phyloP scores from a whole-genome alignment of 176 grass and related monocot species.

The Zoysia japonica region DNA sequence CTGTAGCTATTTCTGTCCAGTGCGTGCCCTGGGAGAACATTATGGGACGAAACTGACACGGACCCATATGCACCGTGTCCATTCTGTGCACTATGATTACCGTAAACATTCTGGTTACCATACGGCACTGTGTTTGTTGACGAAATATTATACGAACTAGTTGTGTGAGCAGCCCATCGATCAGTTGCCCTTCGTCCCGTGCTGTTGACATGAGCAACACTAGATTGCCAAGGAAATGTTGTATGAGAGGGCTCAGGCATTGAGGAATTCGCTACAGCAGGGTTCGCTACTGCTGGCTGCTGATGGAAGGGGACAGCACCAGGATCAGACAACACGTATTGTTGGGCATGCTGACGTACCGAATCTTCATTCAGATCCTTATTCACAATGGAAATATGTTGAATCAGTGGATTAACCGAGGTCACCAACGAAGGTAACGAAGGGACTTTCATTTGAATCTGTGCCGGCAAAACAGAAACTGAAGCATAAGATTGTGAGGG shows the following conservation, averaged over 20 bases:
- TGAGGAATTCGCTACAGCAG: conserved; percentile 12
- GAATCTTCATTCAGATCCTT: conserved; percentile 36
- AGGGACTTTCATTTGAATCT: conserved; percentile 27
- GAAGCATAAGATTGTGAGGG: conserved; percentile 47
- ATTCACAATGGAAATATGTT: conserved; percentile 44
- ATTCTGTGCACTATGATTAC: conserved; percentile 22
- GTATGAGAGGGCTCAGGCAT: conserved; percentile 30
- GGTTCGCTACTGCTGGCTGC: conserved; percentile 31
- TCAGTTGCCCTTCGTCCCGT: conserved; percentile 36
- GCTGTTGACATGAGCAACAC: conserved; percentile 11
- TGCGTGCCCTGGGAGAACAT: conserved; percentile 11
- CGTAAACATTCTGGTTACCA: conserved; percentile 48
- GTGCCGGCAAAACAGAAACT: conserved; percentile 50
- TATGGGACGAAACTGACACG: not conserved
- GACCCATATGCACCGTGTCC: conserved; percentile 36
- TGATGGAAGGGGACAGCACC: conserved; percentile 31
- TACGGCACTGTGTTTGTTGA: conserved; percentile 15
- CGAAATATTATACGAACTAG: conserved; percentile 30
- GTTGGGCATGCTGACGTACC: conserved; percentile 40
- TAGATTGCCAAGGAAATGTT: conserved; percentile 47
- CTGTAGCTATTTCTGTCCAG: conserved; percentile 39
- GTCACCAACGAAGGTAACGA: conserved; percentile 26
- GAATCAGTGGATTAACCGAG: conserved; percentile 45
- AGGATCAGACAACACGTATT: conserved; percentile 30
- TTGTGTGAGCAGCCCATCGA: conserved; percentile 25